phyloP scores from a whole-genome alignment of 1,284 basidiomycete genomes.

The Butyriboletus appendiculatus region DNA sequence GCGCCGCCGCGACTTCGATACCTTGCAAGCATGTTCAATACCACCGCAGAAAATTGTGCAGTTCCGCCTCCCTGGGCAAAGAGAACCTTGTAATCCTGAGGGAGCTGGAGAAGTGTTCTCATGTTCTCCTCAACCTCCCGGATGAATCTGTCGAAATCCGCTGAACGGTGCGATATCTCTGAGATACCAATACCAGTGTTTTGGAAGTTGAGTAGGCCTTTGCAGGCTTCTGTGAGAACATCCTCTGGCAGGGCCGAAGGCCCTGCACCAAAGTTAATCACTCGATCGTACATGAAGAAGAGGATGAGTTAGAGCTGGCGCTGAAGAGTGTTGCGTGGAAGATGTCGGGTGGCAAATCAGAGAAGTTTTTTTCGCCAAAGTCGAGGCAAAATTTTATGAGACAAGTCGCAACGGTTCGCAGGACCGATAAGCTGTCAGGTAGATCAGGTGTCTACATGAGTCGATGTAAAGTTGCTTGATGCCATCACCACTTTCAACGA shows the following conservation, averaged over 20 bases:
- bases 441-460: not conserved
- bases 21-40: slow-evolving; percentile 85
- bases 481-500: not conserved
- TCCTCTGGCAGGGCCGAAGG: slow-evolving; percentile 85
- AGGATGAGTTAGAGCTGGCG: not conserved
- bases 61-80: slow-evolving; percentile 94
- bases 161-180: slow-evolving; percentile 91
- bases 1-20: slow-evolving; percentile 70
- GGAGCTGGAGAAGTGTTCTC: slow-evolving; percentile 77
- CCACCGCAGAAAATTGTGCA: slow-evolving; percentile 86
- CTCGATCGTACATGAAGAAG: slow-evolving; percentile 38
- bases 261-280: slow-evolving; percentile 90
- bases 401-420: not conserved
- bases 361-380: not conserved
- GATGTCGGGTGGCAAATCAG: not conserved
- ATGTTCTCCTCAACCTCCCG: slow-evolving; percentile 68
- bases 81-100: slow-evolving; percentile 82
- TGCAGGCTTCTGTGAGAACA: slow-evolving; percentile 79
- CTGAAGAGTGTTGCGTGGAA: not conserved
- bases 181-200: slow-evolving; percentile 91
- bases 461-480: not conserved
- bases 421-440: not conserved
- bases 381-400: not conserved
- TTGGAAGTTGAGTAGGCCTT: slow-evolving; percentile 84
- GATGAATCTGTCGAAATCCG: slow-evolving; percentile 80